Evolutionary conservation across 805 yeast genomes (phyloP), one percentile per base, ranked within the genome.

Genomic region (Kregervanrija fluxuum): DNA sequence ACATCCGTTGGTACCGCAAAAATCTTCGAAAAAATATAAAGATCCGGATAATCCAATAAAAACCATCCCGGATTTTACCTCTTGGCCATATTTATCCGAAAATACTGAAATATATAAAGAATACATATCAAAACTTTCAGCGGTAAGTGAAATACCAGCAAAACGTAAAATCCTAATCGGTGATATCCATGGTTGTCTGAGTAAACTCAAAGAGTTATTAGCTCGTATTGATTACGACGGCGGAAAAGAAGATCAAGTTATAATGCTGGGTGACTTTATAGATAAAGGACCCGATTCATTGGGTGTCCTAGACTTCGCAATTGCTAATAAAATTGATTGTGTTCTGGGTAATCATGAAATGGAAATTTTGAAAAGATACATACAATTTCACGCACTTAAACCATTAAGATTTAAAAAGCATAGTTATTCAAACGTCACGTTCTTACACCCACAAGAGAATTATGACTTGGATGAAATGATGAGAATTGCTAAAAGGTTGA

Each of bases 261-360:
- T 90, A 1, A 66, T 89, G 16, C 62, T 89, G 15, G 98, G 98
- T 4, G 97, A 90, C 58, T 86, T 89, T 60, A 69, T 86, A 13
- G 72, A 88, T 41, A 91, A 90, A 59, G 98, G 98, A 1, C 81
- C 85, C 5, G 79, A 84, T 46, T 84, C 95, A 1, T 49, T 75
- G 11, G 75, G 74, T 35, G 88, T 88, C 2, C 59, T 89, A 10
- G 82, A 88, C 47, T 81, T 63, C 54, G 80, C 85, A 14, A 69
- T 81, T 32, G 67, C 76, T 16, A 59, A 79, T 52, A 66, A 75
- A 12, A 74, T 85, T 12, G 79, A 77, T 43, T 89, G 95, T 58
- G 78, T 90, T 2, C 66, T 93, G 47, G 97, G 98, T 0, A 90
- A 90, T 66, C 96, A 91, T 62, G 98, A 90, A 62, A 71, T 82